These are phyloP conservation scores for Cryphonectria radicalis DNA, from an alignment of 2,329 filamentous ascomycete species.

Conservation along the genomic window DNA sequence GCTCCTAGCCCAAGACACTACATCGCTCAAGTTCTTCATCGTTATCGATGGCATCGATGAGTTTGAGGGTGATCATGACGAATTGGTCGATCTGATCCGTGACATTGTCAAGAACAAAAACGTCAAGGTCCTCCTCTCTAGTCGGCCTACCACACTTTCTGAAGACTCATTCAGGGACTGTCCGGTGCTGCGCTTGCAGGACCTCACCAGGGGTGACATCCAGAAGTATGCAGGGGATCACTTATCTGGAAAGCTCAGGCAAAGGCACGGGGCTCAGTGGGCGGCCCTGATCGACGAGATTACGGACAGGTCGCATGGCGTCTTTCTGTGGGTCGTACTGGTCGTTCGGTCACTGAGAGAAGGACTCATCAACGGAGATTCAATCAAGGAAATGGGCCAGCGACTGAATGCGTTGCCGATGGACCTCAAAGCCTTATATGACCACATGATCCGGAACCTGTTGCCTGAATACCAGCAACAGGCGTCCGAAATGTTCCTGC, in stretches of 20 bases:
- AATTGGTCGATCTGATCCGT: neutral
- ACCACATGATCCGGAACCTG: neutral
- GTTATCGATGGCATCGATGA: neutral
- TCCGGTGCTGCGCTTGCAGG: neutral
- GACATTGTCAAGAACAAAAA: neutral
- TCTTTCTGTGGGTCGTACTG: neutral
- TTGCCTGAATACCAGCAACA: neutral
- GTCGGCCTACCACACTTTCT: neutral
- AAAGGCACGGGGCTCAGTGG: neutral
- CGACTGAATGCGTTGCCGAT: neutral
- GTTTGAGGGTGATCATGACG: neutral
- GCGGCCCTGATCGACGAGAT: neutral
- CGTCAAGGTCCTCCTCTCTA: neutral
- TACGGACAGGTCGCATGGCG: neutral
- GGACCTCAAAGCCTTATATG: neutral
- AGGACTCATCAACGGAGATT: neutral
- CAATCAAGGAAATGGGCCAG: neutral
- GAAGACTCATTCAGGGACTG: neutral
- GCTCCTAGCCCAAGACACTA: neutral
- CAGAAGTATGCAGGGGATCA: neutral
- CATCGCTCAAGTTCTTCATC: neutral
- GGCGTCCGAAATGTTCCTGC: neutral
- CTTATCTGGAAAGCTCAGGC: neutral
- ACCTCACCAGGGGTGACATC: neutral
- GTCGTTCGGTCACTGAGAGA: neutral